These are phyloP conservation scores for Pythium guiyangense DNA, from an alignment of 352 stramenopile genomes.

Conservation along the genomic window DNA sequence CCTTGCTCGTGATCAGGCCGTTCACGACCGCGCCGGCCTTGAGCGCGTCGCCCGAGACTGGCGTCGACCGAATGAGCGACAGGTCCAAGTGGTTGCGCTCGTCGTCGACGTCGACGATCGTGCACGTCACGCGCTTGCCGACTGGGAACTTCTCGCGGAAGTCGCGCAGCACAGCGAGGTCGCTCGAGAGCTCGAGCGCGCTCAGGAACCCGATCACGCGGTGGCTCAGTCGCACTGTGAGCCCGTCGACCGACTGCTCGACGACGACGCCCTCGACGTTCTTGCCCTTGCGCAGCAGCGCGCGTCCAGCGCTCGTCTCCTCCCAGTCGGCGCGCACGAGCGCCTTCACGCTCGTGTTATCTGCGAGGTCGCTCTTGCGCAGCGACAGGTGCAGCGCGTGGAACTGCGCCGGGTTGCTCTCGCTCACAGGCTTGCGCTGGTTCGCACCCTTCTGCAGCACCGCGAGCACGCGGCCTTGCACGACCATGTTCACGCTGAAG, in stretches of 20 bases:
- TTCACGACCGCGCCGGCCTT: constrained; percentile 55
- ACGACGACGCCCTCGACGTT: constrained; percentile 65
- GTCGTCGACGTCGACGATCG: constrained; percentile 58
- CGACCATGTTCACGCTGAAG: constrained; percentile 69
- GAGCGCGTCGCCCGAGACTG: constrained; percentile 16
- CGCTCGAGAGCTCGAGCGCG: constrained; percentile 61
- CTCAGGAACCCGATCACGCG: constrained; percentile 59
- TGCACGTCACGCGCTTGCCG: constrained; percentile 68
- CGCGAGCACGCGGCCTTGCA: constrained; percentile 64
- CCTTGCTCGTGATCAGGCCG: constrained; percentile 68
- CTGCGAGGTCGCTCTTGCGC: constrained; percentile 41
- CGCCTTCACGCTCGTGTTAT: constrained; percentile 25
- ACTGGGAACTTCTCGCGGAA: constrained; percentile 74
- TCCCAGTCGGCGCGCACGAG: constrained; percentile 77
- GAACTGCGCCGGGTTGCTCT: constrained; percentile 72
- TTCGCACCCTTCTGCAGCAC: constrained; percentile 75
- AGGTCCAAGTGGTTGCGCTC: constrained; percentile 75
- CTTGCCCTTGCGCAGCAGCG: constrained; percentile 57
- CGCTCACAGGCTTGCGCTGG: constrained; percentile 81
- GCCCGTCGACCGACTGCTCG: constrained; percentile 46
- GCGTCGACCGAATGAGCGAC: constrained; percentile 50
- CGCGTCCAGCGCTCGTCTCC: constrained; percentile 56
- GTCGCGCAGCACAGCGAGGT: constrained; percentile 45
- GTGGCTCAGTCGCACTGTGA: constrained; percentile 72
- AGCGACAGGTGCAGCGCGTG: constrained; percentile 69